Evolutionary conservation across 1,284 basidiomycete species (phyloP), one percentile per base, ranked within the genome.

Genomic region (Sporisorium sorghi): DNA sequence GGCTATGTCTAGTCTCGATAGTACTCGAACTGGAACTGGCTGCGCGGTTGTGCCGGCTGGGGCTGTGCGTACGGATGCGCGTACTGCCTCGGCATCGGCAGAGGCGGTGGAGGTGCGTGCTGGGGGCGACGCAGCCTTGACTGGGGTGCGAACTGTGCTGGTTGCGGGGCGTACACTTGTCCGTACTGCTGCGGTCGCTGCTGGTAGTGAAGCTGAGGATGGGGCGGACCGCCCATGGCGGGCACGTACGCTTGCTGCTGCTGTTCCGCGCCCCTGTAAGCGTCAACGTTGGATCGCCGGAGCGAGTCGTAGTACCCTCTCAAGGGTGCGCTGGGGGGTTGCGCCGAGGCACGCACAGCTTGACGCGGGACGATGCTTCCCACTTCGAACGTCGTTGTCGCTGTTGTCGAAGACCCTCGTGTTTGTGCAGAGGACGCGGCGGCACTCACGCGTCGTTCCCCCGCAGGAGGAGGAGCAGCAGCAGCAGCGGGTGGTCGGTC

Each of bases 301-400:
- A 54, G 12, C 1, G 50, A 37, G 11, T 55, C 55, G 23, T 68
- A 62, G 23, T 61, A 68, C 0, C 55, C 51, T 4, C 30, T 56
- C 35, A 58, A 30, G 15, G 33, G 39, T 14, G 48, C 35, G 12
- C 28, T 1, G 33, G 17, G 1, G 50, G n/a, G 26, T 9, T 55
- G 53, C 37, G 19, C 8, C 54, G 28, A 12, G 4, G 35, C 35
- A 50, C 58, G 5, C 37, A 66, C 56, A 17, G 64, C 64, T 14
- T 44, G 17, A 5, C 64, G 46, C 1, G 64, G 49, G 0, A 73
- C 60, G 24, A 73, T 68, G 37, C 46, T 55, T 1, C 70, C 70
- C 15, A 73, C 70, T 30, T 72, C 55, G 21, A 72, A 72, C 5
- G 56, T 43, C 3, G 69, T 72, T 11, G 33, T 24, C 5, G 56